Percentiles rank a stretch among this genome's conserved stretches.
Evolutionary conservation across 352 stramenopile genomes (phyloP).

Genomic region (Pythium phragmitis): DNA sequence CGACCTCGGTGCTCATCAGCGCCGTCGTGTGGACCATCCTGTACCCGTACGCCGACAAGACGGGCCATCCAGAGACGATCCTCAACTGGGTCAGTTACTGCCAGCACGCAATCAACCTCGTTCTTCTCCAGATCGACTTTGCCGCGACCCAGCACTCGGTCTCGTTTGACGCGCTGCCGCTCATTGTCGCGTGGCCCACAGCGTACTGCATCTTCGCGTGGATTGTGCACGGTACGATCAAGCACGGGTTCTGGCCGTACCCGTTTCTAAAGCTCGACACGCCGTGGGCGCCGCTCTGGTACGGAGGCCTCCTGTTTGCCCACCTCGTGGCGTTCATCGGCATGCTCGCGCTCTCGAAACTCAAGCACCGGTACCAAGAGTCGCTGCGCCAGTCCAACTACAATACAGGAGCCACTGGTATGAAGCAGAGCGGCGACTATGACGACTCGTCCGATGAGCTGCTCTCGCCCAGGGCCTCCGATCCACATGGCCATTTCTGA

Average conservation of each 20-base stretch:
- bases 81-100: constrained; percentile 82
- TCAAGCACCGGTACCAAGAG: constrained; percentile 30
- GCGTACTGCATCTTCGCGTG: constrained; percentile 74
- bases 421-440: neutral
- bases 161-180: constrained; percentile 51
- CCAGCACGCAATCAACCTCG: constrained; percentile 71
- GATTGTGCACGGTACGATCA: constrained; percentile 69
- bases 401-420: neutral
- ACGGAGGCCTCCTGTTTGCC: constrained; percentile 50
- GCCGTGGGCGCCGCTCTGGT: constrained; percentile 75
- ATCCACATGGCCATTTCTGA: constrained; percentile 8
- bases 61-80: constrained; percentile 46
- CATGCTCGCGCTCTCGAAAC: constrained; percentile 46
- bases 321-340: constrained; percentile 42
- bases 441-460: constrained; percentile 7
- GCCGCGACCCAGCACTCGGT: constrained; percentile 46
- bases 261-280: constrained; percentile 74
- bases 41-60: constrained; percentile 57
- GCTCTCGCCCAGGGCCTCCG: neutral
- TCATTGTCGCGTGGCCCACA: constrained; percentile 61
- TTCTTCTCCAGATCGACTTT: constrained; percentile 74
- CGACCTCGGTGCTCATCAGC: constrained; percentile 65
- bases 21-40: constrained; percentile 75
- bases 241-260: constrained; percentile 76
- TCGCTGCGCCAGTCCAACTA: neutral